phyloP scores from a whole-genome alignment of 495 filamentous ascomycete genomes.

The Lophium mytilinum region DNA sequence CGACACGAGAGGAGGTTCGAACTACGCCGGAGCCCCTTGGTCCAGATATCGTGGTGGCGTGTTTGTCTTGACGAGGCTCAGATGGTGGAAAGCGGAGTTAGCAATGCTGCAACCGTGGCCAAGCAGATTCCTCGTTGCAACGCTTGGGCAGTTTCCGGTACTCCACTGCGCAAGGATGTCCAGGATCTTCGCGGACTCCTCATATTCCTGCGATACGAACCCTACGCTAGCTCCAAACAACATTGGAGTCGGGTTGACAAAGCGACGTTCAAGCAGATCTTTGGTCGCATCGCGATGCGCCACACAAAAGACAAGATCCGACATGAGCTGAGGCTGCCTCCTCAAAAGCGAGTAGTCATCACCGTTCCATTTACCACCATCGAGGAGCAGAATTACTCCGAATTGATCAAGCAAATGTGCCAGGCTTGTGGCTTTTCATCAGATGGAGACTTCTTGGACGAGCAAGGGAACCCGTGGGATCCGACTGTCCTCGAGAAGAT shows the following conservation, averaged over 20 bases:
- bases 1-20: slow-evolving; percentile 60
- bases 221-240: slow-evolving; percentile 52
- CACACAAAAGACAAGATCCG: slow-evolving; percentile 78
- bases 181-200: slow-evolving; percentile 63
- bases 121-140: slow-evolving; percentile 72
- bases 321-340: slow-evolving; percentile 61
- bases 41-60: slow-evolving; percentile 81
- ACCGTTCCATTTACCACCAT: slow-evolving; percentile 80
- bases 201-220: slow-evolving; percentile 70
- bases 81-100: slow-evolving; percentile 85
- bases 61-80: slow-evolving; percentile 93
- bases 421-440: slow-evolving; percentile 55
- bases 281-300: slow-evolving; percentile 62
- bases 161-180: slow-evolving; percentile 72
- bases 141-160: slow-evolving; percentile 91
- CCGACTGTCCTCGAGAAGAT: slow-evolving; percentile 52
- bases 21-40: slow-evolving; percentile 62
- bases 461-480: slow-evolving; percentile 57
- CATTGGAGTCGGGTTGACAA: slow-evolving; percentile 59
- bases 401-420: slow-evolving; percentile 65
- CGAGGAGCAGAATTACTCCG: slow-evolving; percentile 79
- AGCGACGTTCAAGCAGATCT: slow-evolving; percentile 54
- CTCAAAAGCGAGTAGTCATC: slow-evolving; percentile 77
- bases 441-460: slow-evolving; percentile 51
- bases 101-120: slow-evolving; percentile 73